Base-by-base conservation (phyloP, 306 rosid species). In the Glycine tomentella region DNA sequence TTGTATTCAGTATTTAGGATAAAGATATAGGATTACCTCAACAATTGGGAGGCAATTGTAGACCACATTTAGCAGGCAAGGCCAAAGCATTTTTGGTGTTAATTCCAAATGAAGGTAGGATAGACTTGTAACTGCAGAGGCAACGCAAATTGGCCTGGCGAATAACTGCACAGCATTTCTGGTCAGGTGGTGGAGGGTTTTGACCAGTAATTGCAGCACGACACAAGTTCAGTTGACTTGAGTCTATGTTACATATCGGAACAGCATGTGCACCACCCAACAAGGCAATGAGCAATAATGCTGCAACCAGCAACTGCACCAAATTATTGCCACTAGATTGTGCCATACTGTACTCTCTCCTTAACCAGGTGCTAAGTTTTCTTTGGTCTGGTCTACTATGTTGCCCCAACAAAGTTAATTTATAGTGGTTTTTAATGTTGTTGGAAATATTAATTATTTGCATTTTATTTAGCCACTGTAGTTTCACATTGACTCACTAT, bases 1-100 rank as follows among this genome's bases (percentile, higher is more conserved):
- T 8, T 5, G 38, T 2, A 25, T 25, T 25, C 31, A 25, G 34
- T 59, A 59, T 25, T 9, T 2, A 49, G 49, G 42, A 13, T 73
- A 34, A 62, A 25, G 78, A 34, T 34, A 34, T 3, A 3, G 0
- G 38, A 79, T 85, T 84, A 89, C 91, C 89, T 11, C 10, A 69
- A 76, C 97, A 90, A 16, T 46, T 46, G 17, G 16, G 34, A 15
- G 72, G 72, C 2, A 5, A 75, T 56, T 31, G 34, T 6, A 86
- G 44, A 72, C 90, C 92, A 80, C 97, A 93, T 68, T 90, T 86
- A 38, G 74, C 8, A 0, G 94, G 98, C 92, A 91, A 77, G 8
- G 85, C 87, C 74, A 91, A 46, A 48, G 98, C 98, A 9, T 63
- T 59, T 11, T 14, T 74, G 3, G 92, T 66, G 69, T 89, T 57